These are phyloP conservation scores for Apophysomyces trapeziformis DNA, from an alignment of 371 early-diverging fungal genomes.

Conservation along the genomic window DNA sequence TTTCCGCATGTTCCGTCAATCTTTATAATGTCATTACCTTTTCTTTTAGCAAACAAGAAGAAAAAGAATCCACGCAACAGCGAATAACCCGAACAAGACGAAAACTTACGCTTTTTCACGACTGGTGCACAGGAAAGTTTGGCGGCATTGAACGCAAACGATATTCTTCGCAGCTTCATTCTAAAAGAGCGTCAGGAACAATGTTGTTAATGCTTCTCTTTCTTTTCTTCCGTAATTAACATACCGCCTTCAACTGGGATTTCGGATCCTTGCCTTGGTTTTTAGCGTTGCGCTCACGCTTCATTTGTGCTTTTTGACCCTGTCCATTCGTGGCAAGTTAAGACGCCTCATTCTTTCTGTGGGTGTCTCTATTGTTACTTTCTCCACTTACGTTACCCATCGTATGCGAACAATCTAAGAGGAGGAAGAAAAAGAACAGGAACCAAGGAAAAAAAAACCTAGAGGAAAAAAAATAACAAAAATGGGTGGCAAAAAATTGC, in stretches of 20 bases:
- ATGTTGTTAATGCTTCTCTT: constrained; percentile 6
- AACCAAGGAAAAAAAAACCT: background rate
- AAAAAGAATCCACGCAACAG: too few relatives aligned
- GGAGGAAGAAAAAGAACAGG: background rate
- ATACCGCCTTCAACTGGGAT: constrained; percentile 81
- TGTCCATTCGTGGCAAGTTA: constrained; percentile 22
- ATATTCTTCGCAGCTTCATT: constrained; percentile 84
- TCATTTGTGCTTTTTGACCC: constrained; percentile 79
- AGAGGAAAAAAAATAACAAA: background rate
- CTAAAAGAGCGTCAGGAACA: constrained; percentile 36
- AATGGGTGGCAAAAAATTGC: background rate
- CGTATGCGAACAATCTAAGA: background rate
- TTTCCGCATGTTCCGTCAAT: constrained; percentile 73
- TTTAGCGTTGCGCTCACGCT: constrained; percentile 78
- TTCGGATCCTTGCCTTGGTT: constrained; percentile 54
- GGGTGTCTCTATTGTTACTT: background rate
- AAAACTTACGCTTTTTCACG: constrained; percentile 69
- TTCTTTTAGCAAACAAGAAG: too few relatives aligned
- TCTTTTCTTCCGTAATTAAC: constrained; percentile 18
- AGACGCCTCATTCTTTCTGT: background rate
- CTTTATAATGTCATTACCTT: constrained; percentile 28
- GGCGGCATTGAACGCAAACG: constrained; percentile 76
- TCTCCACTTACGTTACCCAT: constrained; percentile 16
- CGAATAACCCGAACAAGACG: background rate
- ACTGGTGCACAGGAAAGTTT: constrained; percentile 85